Base-by-base conservation (phyloP, 78 protist genomes). In the Dictyostelium citrinum region DNA sequence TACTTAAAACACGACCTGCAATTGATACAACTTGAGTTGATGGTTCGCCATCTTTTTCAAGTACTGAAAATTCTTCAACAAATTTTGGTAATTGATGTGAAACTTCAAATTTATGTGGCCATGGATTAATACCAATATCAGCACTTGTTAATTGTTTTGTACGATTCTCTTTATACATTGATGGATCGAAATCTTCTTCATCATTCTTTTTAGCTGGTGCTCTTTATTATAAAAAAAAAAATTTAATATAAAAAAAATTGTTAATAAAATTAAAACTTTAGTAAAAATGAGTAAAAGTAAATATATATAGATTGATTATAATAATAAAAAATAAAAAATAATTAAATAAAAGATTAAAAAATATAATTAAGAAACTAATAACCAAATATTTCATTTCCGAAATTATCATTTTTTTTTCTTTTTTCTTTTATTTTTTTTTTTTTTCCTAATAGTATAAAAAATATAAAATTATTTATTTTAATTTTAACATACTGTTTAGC, bases 1-100 rank as follows among this genome's bases (percentile, higher is more conserved):
- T 97, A 78, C 75, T 20, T 76, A 46, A 11, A 78, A 98, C 74
- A 29, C 99, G 97, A 88, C 99, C 98, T 3, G 98, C 97, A 49
- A 97, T 35, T 14, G 95, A 60, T 27, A 94, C 96, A 20, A 46
- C 76, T 61, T 74, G 95, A 27, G 71, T 83, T 10, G 35, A 49
- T 29, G 74, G 41, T 24, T 33, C 90, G 17, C 37, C 94, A 27
- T 78, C 72, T 16, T 35, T n/a, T 27, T 33, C 37, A 81, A 91
- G 67, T 8, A 24, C 24, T 51, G 35, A 74, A 55, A 90, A 98
- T 88, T 93, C 90, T 72, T 45, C 84, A 3, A 41, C 68, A 95
- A 91, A 98, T 43, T 90, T 96, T 70, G 95, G 83, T 29, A 97
- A 31, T 24, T 72, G 17, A 61, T 55, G 86, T 35, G 91, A 58